Base-by-base conservation (phyloP, 495 filamentous ascomycete species). In the Neurospora hispaniola region DNA sequence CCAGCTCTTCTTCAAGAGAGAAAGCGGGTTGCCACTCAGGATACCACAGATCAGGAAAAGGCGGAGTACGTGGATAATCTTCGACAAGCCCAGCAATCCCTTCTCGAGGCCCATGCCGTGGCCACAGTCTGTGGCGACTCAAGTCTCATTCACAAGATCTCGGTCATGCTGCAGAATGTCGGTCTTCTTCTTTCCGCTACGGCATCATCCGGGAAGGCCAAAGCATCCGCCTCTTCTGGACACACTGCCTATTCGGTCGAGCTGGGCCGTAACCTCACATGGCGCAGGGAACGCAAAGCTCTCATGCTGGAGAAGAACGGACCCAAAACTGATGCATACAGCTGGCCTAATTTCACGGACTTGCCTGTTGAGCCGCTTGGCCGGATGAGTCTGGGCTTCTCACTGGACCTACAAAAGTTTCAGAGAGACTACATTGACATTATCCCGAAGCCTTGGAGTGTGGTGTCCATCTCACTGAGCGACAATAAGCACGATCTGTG, bases 371-470 rank as follows among this genome's bases (percentile, higher is more conserved):
- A 66, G 3, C 72, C 77, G 12, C 70, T 70, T 20, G 73, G 78
- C 12, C 80, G 83, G 23, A 76, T 76, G 10, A 85, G 83, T 68
- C 71, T 82, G 41, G 80, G 80, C 14, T 70, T 81, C 46, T 80
- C 81, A 7, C 79, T 83, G 20, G 88, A 88, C 46, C 81, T 86
- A 78, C 81, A 81, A 70, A 81, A 75, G 10, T 92, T 94, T 74
- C 90, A 93, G 77, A 80, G 81, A 54, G 87, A 93, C 42, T 94
- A 89, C 77, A 83, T 94, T 73, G 92, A 95, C 76, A 92, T 96
- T 71, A 89, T 98, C 40, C 96, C 96, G 0, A 80, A 84, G 27
- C 80, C 84, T 31, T 99, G 96, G 96, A 93, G 90, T 46, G 93
- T 93, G 6, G 82, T 98, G 9, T 98, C 95, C 0, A 82, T 99